Evolutionary conservation across 768 basidiomycete genomes (phyloP), one percentile per base, ranked within the genome.

Genomic region (Rhodotorula toruloides): DNA sequence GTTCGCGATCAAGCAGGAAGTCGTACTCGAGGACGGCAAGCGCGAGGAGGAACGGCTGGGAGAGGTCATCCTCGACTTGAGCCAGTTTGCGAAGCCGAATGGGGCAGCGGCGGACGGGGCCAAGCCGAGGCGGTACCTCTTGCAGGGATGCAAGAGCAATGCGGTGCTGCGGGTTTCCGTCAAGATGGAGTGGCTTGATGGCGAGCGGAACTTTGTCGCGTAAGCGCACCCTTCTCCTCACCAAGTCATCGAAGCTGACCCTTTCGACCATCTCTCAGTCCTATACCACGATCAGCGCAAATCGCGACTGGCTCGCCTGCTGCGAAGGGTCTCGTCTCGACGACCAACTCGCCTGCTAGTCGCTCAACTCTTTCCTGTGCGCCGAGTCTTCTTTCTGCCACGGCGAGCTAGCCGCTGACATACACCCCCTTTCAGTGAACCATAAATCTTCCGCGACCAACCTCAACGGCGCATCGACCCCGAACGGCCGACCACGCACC

Each of bases 121-220:
- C 19, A 58, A 50, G 34, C 59, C 74, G 44, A 56, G 70, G 43
- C 0, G 74, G 44, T 73, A 72, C 58, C 52, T 75, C 25, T 50
- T 75, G 10, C 60, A 49, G 44, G 66, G 65, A 25, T 70, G 74
- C 61, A 73, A 70, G 61, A 73, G 71, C 37, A 75, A 75, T 34
- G 68, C 74, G 25, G 65, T 71, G 21, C 48, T 75, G 4, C 42
- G 71, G 25, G 55, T 75, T 21, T 66, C 68, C n/a, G 70, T 75
- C 61, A 73, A 66, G 62, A 67, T 75, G 67, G 61, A 75, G 32
- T 68, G 63, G 61, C 36, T 75, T 11, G 68, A 68, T 13, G 72
- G 72, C 2, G 72, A 72, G 46, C 46, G 50, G 13, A 37, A 58
- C 32, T 74, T 67, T 49, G 42, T 62, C 27, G 67, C 70, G 71